Evolutionary conservation across 2,329 filamentous ascomycete genomes (phyloP), one percentile per base, ranked within the genome.

Genomic region (Alternaria sp.): DNA sequence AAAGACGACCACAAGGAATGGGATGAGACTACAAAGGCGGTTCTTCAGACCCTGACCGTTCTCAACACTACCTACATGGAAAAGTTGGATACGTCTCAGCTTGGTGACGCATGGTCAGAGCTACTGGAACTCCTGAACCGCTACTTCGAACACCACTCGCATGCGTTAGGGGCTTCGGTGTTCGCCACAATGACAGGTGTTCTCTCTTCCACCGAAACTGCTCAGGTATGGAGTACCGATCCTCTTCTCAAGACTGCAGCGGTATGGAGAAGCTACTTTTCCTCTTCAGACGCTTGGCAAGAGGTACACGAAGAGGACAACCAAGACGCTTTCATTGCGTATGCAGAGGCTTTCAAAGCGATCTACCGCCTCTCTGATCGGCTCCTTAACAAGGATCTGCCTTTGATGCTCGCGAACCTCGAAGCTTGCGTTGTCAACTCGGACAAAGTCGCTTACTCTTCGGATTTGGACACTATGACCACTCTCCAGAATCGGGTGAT

Each of bases 261-360:
- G 4, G 67, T 79, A 2, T 81, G 79, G 79, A 76, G 65, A 25
- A 67, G 63, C 15, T 80, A 81, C 59, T 77, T 79, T 30, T 59
- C 73, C 25, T 68, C 70, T 59, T 67, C 65, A 30, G 67, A 74
- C 15, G 54, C 55, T 12, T 78, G 73, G 72, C 54, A 59, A 46
- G 57, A 62, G 11, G 59, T 45, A 52, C 45, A 61, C 21, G 74
- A 77, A 58, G 75, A 74, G 59, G 75, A 74, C 12, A 96, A 96
- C 68, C 93, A 97, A 75, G 90, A 90, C 60, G 93, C 92, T 11
- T 86, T 95, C n/a, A 82, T 92, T 28, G 91, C 93, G n/a, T 97
- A 97, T 81, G 87, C 96, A 1, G 86, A 89, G 21, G 86, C 91
- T 1, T 87, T 96, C 44, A 84, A 89, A 59, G 90, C 96, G 70